These are phyloP conservation scores for Diaporthe citrichinensis DNA, from an alignment of 2,329 filamentous ascomycete species.

Conservation along the genomic window DNA sequence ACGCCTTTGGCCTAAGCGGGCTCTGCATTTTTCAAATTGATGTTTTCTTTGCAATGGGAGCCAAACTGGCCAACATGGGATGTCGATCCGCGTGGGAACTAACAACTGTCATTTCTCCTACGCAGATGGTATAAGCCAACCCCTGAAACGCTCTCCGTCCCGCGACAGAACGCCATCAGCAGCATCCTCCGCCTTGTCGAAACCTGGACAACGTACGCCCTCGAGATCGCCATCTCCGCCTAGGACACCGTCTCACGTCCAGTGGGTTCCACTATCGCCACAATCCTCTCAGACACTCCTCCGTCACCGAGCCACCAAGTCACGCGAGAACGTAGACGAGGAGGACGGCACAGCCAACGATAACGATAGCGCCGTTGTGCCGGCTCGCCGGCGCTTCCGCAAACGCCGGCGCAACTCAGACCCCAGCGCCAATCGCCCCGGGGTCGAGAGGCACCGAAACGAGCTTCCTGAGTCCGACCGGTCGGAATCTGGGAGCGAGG, in stretches of 20 bases:
- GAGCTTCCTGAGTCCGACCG: constrained; percentile 48
- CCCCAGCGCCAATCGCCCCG: constrained; percentile 51
- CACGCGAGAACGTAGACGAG: constrained; percentile 22
- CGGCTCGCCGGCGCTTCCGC: constrained; percentile 25
- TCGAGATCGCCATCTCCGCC: constrained; percentile 57
- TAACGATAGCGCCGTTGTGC: constrained; percentile 24
- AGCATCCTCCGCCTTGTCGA: constrained; percentile 13
- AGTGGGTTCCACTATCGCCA: constrained; percentile 64
- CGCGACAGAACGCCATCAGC: constrained; percentile 26
- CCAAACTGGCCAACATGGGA: constrained; percentile 1
- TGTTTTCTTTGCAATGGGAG: neutral
- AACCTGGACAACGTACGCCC: constrained; percentile 36
- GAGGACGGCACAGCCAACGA: neutral
- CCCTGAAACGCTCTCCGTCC: constrained; percentile 6
- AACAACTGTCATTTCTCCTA: constrained; percentile 17
- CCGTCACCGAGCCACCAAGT: constrained; percentile 51
- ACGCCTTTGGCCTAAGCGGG: constrained; percentile 16
- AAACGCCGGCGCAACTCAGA: constrained; percentile 52
- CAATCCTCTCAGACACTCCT: constrained; percentile 62
- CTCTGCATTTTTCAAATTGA: neutral
- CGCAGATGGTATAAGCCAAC: constrained; percentile 42
- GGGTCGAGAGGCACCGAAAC: constrained; percentile 45
- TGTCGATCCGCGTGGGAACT: constrained; percentile 16
- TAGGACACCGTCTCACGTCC: constrained; percentile 38
- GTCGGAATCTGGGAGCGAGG: constrained; percentile 53